phyloP scores from a whole-genome alignment of 2,329 filamentous ascomycete species.

The Ophiostoma ulmi region DNA sequence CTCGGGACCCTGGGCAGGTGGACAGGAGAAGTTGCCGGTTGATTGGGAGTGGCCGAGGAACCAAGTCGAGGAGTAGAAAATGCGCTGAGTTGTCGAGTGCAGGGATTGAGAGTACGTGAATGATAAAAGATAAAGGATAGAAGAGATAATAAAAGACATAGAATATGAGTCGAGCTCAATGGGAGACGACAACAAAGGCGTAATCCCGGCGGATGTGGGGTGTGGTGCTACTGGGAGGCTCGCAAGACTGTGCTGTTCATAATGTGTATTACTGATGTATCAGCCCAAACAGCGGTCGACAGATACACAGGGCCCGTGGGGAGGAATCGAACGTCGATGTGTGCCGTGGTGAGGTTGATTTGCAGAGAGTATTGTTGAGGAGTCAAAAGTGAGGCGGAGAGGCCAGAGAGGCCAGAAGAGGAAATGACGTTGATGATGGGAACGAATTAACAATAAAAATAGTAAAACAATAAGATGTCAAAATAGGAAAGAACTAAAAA shows the following conservation, averaged over 20 bases:
- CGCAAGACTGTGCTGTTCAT: not conserved
- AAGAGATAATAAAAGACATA: not conserved
- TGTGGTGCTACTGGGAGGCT: slow-evolving; percentile 13
- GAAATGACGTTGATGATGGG: not conserved
- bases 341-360: not conserved
- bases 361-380: not conserved
- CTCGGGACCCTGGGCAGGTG: not conserved
- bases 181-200: not conserved
- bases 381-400: not conserved
- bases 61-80: not conserved
- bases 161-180: not conserved
- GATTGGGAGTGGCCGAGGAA: slow-evolving; percentile 18
- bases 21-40: slow-evolving; percentile 8
- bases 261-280: slow-evolving; percentile 2
- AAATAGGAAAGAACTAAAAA: not conserved
- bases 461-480: not conserved
- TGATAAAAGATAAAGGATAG: not conserved
- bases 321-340: slow-evolving; percentile 21
- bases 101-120: not conserved
- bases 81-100: not conserved
- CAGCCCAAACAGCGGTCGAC: slow-evolving; percentile 17
- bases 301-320: slow-evolving; percentile 22
- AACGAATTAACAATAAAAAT: not conserved
- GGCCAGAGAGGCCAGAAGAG: not conserved
- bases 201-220: not conserved